These are phyloP conservation scores for Ogataea salicorniae DNA, from an alignment of 805 yeast species.

Conservation along the genomic window DNA sequence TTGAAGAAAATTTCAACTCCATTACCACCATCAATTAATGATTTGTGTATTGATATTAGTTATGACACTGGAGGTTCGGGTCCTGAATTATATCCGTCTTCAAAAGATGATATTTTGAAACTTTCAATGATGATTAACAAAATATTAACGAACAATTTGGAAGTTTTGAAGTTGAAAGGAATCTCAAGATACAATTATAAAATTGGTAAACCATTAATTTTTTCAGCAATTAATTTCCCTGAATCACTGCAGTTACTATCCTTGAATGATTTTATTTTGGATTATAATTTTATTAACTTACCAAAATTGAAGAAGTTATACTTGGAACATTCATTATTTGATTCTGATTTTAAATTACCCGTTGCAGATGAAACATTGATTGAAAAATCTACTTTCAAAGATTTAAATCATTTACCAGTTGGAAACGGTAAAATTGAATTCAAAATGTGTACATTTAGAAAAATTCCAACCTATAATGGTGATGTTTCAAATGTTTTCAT, in stretches of 20 bases:
- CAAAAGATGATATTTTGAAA: conserved; percentile 26
- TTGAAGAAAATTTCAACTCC: conserved; percentile 24
- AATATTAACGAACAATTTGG: conserved; percentile 23
- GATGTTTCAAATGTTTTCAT: conserved; percentile 24
- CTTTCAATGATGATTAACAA: conserved; percentile 23
- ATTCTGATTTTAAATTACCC: conserved; percentile 27
- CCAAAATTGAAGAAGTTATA: conserved; percentile 23
- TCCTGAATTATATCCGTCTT: conserved; percentile 24
- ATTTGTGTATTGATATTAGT: conserved; percentile 27
- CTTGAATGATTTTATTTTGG: conserved; percentile 27
- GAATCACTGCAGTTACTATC: conserved; percentile 22
- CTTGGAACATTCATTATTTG: conserved; percentile 29
- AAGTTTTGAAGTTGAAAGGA: conserved; percentile 27
- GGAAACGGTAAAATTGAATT: conserved; percentile 21
- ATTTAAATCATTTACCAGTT: conserved; percentile 21
- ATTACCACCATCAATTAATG: conserved; percentile 24
- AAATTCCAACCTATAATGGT: conserved; percentile 25
- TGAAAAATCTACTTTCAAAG: conserved; percentile 29
- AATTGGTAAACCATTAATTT: conserved; percentile 27
- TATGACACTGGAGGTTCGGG: conserved; percentile 30
- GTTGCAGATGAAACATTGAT: conserved; percentile 24
- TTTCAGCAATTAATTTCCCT: conserved; percentile 27
- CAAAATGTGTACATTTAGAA: conserved; percentile 29
- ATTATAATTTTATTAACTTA: conserved; percentile 21
- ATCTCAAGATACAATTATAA: conserved; percentile 28